These are phyloP conservation scores for Neurospora sp. DNA, from an alignment of 495 filamentous ascomycete species.

Conservation along the genomic window DNA sequence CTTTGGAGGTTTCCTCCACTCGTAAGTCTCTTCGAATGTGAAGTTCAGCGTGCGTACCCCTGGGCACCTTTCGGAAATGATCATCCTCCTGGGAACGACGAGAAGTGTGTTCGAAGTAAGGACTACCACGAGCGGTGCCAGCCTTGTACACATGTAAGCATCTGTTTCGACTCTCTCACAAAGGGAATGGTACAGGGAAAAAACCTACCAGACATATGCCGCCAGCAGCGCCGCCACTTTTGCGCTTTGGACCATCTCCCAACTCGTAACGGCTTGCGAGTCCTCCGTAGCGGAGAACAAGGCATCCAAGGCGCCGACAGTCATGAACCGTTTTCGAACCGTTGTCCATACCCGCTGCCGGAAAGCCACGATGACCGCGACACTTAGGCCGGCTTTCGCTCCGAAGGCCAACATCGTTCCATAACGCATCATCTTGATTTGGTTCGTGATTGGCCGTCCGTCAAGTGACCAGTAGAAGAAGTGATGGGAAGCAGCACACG, in stretches of 20 bases:
- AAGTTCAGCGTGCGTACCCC: constrained; percentile 28
- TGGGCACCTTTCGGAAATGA: constrained; percentile 11
- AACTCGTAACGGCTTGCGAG: constrained; percentile 17
- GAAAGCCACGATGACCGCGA: constrained; percentile 22
- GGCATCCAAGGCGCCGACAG: constrained; percentile 25
- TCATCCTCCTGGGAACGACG: constrained; percentile 13
- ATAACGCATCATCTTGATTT: constrained; percentile 30
- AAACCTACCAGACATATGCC: constrained; percentile 22
- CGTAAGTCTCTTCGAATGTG: constrained; percentile 23
- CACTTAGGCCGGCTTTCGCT: constrained; percentile 27
- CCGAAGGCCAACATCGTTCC: constrained; percentile 25
- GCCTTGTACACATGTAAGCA: constrained; percentile 13
- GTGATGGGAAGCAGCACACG: constrained; percentile 26
- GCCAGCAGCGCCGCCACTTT: constrained; percentile 24
- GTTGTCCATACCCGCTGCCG: constrained; percentile 29
- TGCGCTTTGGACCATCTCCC: constrained; percentile 24
- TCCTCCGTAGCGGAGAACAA: constrained; percentile 28
- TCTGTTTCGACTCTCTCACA: not conserved
- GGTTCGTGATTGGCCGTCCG: constrained; percentile 20
- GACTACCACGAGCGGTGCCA: constrained; percentile 26
- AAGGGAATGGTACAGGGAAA: not conserved
- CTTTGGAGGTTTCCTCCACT: constrained; percentile 22
- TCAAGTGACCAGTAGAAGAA: constrained; percentile 23
- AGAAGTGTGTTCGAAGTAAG: constrained; percentile 28
- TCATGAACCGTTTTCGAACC: constrained; percentile 23